Conservation (phyloP, 1,139 yeast genomes). For the Suhomyces bokatorum region DNA sequence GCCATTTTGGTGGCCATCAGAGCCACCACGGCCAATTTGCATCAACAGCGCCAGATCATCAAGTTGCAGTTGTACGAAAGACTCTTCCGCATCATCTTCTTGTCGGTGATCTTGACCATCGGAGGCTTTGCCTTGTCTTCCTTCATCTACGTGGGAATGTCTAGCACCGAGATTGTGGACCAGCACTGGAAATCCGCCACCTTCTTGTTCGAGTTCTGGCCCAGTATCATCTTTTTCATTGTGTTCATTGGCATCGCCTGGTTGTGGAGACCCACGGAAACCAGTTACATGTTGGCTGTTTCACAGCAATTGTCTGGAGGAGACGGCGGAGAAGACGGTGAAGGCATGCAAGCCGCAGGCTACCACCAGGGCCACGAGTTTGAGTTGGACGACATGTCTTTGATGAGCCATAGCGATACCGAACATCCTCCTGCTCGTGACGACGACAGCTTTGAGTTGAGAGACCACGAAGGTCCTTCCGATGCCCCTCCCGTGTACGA, state of each 20-base stretch:
- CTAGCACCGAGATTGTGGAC: slow-evolving; percentile 75
- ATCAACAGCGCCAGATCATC: slow-evolving; percentile 86
- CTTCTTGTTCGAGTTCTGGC: slow-evolving; percentile 93
- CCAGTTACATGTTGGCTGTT: slow-evolving; percentile 91
- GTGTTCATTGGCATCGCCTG: slow-evolving; percentile 84
- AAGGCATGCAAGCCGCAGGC: slow-evolving; percentile 28
- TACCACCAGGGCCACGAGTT: slow-evolving; percentile 53
- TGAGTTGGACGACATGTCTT: slow-evolving; percentile 72
- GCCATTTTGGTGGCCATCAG: slow-evolving; percentile 73
- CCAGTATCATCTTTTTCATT: slow-evolving; percentile 80
- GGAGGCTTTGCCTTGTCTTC: slow-evolving; percentile 70
- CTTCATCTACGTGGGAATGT: slow-evolving; percentile 70
- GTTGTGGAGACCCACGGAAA: slow-evolving; percentile 97
- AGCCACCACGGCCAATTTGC: slow-evolving; percentile 69
- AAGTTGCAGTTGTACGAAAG: slow-evolving; percentile 84
- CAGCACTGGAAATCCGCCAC: slow-evolving; percentile 91
- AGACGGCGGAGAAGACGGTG: slow-evolving; percentile 59
- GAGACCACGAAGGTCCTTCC: slow-evolving; percentile 16
- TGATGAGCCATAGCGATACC: slow-evolving; percentile 53
- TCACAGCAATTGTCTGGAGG: slow-evolving; percentile 90
- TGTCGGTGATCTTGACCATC: slow-evolving; percentile 53
- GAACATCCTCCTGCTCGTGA: slow-evolving; percentile 26
- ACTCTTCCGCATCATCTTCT: slow-evolving; percentile 71
- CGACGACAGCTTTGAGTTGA: slow-evolving; percentile 40
- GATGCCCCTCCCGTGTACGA: slow-evolving; percentile 31